Base-by-base conservation (phyloP, 345 rosid species). In the Salix purpurea region DNA sequence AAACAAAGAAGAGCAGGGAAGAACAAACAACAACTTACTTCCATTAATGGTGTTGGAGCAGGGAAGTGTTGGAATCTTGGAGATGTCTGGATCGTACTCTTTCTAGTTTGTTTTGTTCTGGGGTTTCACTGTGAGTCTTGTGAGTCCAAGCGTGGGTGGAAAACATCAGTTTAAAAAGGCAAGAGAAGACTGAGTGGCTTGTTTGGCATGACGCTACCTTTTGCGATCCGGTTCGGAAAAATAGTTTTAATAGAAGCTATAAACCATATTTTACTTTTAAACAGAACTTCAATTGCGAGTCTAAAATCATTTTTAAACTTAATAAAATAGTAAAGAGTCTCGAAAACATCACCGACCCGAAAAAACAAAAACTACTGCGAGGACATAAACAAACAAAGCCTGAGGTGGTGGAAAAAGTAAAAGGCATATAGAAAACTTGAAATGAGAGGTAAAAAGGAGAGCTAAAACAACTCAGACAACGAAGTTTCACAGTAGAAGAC, bases 401-500 rank as follows among this genome's bases (percentile, higher is more conserved):
- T 16, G 6, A 26, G 70, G 19, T 8, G 13, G 26, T 30, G 28
- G 2, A 32, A 30, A 75, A 44, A 24, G 58, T 42, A 8, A 37
- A 32, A 37, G 42, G 23, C 8, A 16, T 12, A 56, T 4, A 10
- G 71, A 71, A 65, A 65, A 65, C 54, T 44, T 24, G 58, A 82
- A 62, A 70, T 78, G 78, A 71, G 66, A 78, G 64, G 85, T 64
- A 42, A 66, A 48, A 44, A 71, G 78, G 74, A 37, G 42, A 7
- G 30, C 58, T 28, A 68, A 74, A 68, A 70, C 39, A 73, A 72
- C 79, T n/a, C 81, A 64, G 77, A 83, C 48, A 74, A 84, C 83
- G 82, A 84, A 79, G 83, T 78, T n/a, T 73, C 68, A 83, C 79
- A 69, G 87, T 40, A 78, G 34, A 42, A 79, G 85, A 85, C 87